Percentiles rank a stretch among this genome's conserved stretches.
Conservation (phyloP, 139 green algal genomes). For the Deuterostichococcus epilithicus region DNA sequence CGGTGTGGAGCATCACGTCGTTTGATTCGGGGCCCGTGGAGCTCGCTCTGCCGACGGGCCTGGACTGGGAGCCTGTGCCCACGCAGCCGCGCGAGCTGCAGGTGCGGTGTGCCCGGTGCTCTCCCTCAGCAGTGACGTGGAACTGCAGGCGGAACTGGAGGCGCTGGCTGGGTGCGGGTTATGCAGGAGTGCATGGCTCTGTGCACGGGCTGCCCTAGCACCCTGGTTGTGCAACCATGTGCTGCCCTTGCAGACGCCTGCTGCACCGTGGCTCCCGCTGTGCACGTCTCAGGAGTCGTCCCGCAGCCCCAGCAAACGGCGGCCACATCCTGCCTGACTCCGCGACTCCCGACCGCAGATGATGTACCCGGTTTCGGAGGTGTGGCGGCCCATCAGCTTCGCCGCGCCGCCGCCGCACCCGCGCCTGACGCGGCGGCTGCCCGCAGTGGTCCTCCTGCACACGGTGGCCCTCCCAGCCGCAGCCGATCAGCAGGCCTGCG, state of each 20-base stretch:
- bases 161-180: no score
- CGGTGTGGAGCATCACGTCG: conserved; percentile 5
- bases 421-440: background rate
- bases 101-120: background rate
- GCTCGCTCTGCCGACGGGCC: conserved; percentile 2
- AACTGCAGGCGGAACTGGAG: no score
- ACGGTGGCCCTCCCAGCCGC: background rate
- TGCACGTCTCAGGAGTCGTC: no score
- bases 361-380: background rate
- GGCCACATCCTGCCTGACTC: no score
- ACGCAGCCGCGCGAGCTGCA: conserved; percentile 14
- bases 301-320: no score
- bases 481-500: background rate
- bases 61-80: conserved; percentile 1
- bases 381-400: background rate
- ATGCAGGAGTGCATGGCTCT: no score
- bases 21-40: conserved; percentile 18
- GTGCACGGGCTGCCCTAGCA: no score
- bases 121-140: background rate
- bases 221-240: no score
- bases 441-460: background rate
- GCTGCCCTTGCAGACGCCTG: no score
- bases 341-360: no score
- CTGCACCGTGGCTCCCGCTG: no score
- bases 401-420: background rate